These are phyloP conservation scores for Cercospora citrullina DNA, from an alignment of 2,329 filamentous ascomycete species.

Conservation along the genomic window DNA sequence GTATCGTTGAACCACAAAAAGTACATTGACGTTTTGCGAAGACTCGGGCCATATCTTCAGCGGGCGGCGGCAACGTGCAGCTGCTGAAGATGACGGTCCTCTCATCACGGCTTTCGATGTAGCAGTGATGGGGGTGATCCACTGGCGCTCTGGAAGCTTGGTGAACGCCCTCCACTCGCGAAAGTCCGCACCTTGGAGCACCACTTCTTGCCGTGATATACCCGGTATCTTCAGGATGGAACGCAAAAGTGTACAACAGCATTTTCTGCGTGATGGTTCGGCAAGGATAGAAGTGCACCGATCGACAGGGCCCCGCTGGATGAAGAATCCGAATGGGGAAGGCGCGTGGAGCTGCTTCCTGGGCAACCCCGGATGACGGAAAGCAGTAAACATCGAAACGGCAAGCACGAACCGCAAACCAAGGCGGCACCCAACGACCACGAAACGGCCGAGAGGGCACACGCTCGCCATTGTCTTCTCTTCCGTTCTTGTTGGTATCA, in stretches of 20 bases:
- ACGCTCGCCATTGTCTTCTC: not conserved
- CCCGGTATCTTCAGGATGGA: not conserved
- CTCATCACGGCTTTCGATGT: not conserved
- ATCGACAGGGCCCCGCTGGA: not conserved
- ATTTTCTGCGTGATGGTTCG: not conserved
- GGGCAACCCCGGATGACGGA: conserved; percentile 1
- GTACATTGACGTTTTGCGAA: not conserved
- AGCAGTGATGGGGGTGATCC: not conserved
- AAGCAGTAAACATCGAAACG: not conserved
- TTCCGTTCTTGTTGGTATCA: not conserved
- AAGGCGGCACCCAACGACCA: not conserved
- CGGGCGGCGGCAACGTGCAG: not conserved
- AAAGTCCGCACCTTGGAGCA: not conserved
- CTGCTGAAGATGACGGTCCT: not conserved
- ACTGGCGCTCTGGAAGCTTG: not conserved
- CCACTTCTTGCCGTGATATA: not conserved
- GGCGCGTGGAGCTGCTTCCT: conserved; percentile 1
- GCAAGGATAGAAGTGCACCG: not conserved
- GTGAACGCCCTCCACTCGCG: not conserved
- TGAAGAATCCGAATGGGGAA: not conserved
- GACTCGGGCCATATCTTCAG: not conserved
- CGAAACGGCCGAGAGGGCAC: not conserved
- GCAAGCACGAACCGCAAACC: not conserved
- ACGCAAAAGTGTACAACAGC: not conserved
- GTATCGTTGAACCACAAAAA: not conserved